Evolutionary conservation across 2,329 filamentous ascomycete species (phyloP), one percentile per base, ranked within the genome.

Genomic region (Botryotinia narcissicola): DNA sequence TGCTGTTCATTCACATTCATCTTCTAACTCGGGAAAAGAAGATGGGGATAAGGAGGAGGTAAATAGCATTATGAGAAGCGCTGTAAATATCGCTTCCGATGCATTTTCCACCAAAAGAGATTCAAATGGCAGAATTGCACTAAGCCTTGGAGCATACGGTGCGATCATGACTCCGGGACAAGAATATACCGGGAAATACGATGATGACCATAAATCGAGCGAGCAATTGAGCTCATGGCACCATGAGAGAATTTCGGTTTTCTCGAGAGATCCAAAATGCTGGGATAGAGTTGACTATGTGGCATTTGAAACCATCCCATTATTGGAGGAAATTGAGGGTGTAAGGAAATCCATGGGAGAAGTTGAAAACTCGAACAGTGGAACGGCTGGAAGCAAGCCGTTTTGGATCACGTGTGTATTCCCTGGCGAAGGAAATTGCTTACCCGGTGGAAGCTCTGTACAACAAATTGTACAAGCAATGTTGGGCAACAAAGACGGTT

Each of bases 101-200:
- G 82, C 82, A 3, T 81, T 82, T 61, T 77, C 60, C 29, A n/a
- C 46, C 22, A 3, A 60, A 40, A 59, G 66, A 42, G 44, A 51
- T 14, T 51, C 42, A 25, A 71, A 57, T 16, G 59, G 59, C 22
- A 57, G 69, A 29, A 80, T 90, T 25, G 90, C 90, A 20, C 80
- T 93, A 64, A 89, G 89, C 77, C 80, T 92, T 9, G 91, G 91
- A 0, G 88, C 91, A 0, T 92, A 92, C 74, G 91, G 91, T 25
- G 90, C 91, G 2, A 88, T 86, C 75, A 91, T 92, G 88, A 81
- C 86, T 29, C 91, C 91, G 1, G 86, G 88, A 42, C 87, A 90
- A 75, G 91, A 92, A 79, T 93, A 92, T 79, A 87, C 84, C 57
- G 91, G 89, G 2, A 78, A 80, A 3, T 92, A 93, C 77, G 88